These are phyloP conservation scores for Tylopilus intermedius DNA, from an alignment of 768 basidiomycete genomes.

Conservation along the genomic window DNA sequence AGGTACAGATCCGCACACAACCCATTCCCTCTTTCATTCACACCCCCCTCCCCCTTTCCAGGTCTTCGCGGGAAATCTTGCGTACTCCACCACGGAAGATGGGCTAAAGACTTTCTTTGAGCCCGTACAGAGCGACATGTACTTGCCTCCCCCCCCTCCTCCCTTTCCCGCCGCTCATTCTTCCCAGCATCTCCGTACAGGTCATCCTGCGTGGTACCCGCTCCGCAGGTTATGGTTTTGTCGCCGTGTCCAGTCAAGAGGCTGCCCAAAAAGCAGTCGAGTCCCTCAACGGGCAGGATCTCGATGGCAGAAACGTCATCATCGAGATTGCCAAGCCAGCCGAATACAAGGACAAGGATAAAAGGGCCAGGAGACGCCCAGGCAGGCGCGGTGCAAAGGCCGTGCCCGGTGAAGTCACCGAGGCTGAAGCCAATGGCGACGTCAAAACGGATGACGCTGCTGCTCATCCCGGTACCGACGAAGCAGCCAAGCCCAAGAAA, in stretches of 20 bases:
- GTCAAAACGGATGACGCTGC: conserved; percentile 52
- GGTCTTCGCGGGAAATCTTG: conserved; percentile 60
- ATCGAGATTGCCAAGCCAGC: conserved; percentile 91
- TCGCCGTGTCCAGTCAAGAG: conserved; percentile 73
- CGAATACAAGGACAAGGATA: conserved; percentile 71
- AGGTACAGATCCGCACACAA: conserved; percentile 43
- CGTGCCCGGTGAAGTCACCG: conserved; percentile 84
- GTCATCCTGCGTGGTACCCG: conserved; percentile 82
- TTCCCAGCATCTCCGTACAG: conserved; percentile 68
- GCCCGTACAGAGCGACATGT: conserved; percentile 85
- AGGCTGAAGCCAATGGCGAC: conserved; percentile 84
- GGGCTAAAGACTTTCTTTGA: conserved; percentile 93
- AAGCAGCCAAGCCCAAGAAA: conserved; percentile 66
- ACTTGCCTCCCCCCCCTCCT: conserved; percentile 33
- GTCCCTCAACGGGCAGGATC: conserved; percentile 79
- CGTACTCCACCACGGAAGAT: conserved; percentile 90
- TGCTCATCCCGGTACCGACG: conserved; percentile 46
- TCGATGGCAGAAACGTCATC: conserved; percentile 84
- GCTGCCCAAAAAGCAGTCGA: conserved; percentile 86
- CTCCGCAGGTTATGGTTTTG: conserved; percentile 91
- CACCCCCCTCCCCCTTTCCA: too few relatives aligned
- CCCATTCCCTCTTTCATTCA: too few relatives aligned
- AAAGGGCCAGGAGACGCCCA: conserved; percentile 71
- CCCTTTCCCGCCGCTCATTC: conserved; percentile 6
- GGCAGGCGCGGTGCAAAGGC: conserved; percentile 84